Percentiles rank a stretch among this genome's conserved stretches.
Evolutionary conservation across 768 basidiomycete species (phyloP).

Genomic region (Mycena sanguinolenta): DNA sequence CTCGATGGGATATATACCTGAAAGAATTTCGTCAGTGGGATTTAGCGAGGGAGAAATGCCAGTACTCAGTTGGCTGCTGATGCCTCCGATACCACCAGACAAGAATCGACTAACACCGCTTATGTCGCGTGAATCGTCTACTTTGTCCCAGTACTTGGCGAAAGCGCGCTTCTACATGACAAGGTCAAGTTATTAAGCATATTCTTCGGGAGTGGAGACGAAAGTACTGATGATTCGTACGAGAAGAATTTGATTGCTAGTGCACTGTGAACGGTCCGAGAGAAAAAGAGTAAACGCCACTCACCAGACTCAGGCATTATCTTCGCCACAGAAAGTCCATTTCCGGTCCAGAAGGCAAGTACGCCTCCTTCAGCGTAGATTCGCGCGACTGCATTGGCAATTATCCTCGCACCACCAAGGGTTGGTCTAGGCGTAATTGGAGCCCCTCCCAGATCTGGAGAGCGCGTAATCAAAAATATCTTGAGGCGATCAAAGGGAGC

Average conservation of each 20-base stretch:
- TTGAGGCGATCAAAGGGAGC: slow-evolving; percentile 98
- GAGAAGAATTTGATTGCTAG: slow-evolving; percentile 95
- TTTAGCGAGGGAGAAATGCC: slow-evolving; percentile 28
- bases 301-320: slow-evolving; percentile 90
- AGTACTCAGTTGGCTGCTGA: slow-evolving; percentile 90
- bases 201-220: slow-evolving; percentile 25
- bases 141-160: slow-evolving; percentile 91
- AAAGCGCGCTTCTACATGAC: slow-evolving; percentile 88
- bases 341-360: slow-evolving; percentile 97
- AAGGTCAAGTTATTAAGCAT: slow-evolving; percentile 15
- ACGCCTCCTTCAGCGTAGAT: slow-evolving; percentile 94
- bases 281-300: background rate
- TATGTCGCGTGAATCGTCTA: slow-evolving; percentile 89
- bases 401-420: slow-evolving; percentile 70
- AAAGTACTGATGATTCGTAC: slow-evolving; percentile 90
- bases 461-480: slow-evolving; percentile 93
- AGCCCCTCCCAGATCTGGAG: slow-evolving; percentile 77
- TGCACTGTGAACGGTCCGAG: background rate
- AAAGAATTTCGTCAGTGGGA: slow-evolving; percentile 37
- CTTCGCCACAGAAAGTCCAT: slow-evolving; percentile 92
- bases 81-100: slow-evolving; percentile 96
- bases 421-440: slow-evolving; percentile 57
- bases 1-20: slow-evolving; percentile 97
- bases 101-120: slow-evolving; percentile 94
- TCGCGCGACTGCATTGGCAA: slow-evolving; percentile 78